Base-by-base conservation (phyloP, 75 land plant species). In the Pinus taeda region DNA sequence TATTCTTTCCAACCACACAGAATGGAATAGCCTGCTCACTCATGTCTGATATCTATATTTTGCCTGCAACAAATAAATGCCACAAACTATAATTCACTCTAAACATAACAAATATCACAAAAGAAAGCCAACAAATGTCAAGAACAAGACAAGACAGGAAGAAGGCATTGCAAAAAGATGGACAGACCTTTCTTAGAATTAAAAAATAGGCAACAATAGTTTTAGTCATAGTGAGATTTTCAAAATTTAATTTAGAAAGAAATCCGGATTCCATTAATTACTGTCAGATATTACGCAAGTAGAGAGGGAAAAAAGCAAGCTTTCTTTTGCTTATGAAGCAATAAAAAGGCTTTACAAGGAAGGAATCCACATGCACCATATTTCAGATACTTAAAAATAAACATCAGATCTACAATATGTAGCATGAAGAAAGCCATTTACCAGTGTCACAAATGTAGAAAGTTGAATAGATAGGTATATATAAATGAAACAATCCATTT, bases 371-470 rank as follows among this genome's bases (percentile, higher is more conserved):
- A 37, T 7, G 36, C 69, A 6, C 6, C 69, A 33, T 65, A 36
- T 36, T 65, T 65, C 36, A 65, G 69, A 15, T 18, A 33, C 55
- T 37, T 39, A 69, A 17, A 42, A 20, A 42, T 37, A 42, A 20
- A 42, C 24, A 42, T 42, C 42, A 69, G n/a, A 69, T 66, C 55
- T 5, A 66, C 36, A 33, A 66, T 36, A 69, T 18, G 72, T 69
- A 69, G 55, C 55, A 49, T 69, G 49, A 15, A 3, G 9, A 12
- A 42, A 39, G 36, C 42, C 42, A 69, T 69, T 39, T 69, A 69
- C 72, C n/a, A 37, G 12, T 21, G 42, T 67, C 45, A 15, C 71
- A 67, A 67, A 67, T 42, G 72, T 22, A 69, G 22, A 69, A 69
- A n/a, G 72, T 69, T 42, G 6, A 69, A 69, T 69, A 42, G 21